Conservation (phyloP, 768 basidiomycete genomes). For the Leccinum boreale region DNA sequence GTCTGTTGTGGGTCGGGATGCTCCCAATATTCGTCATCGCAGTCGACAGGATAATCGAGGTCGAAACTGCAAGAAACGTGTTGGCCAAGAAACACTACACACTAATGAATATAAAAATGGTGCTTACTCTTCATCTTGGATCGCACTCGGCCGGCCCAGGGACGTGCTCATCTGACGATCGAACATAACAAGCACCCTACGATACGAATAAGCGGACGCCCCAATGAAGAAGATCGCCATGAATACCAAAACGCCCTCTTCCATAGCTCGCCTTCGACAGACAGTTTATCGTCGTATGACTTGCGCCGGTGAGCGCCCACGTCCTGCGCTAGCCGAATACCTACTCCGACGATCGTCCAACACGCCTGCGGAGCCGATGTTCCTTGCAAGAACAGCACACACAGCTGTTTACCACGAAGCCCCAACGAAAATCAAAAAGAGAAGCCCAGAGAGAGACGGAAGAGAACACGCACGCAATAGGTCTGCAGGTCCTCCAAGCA, state of each 20-base stretch:
- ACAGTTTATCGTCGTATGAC: conserved; percentile 27
- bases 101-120: background rate
- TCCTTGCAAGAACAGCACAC: conserved; percentile 51
- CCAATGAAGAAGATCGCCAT: background rate
- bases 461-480: conserved; percentile 45
- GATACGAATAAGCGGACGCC: background rate
- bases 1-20: conserved; percentile 42
- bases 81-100: background rate
- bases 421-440: background rate
- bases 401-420: conserved; percentile 37
- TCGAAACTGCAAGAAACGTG: conserved; percentile 45
- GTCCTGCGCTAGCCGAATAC: conserved; percentile 57
- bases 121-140: conserved; percentile 70
- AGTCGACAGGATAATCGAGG: conserved; percentile 57
- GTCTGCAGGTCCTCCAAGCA: conserved; percentile 70
- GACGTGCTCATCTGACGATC: conserved; percentile 40
- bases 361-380: conserved; percentile 59
- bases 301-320: conserved; percentile 51
- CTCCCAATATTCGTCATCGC: conserved; percentile 70
- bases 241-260: conserved; percentile 50
- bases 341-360: conserved; percentile 67
- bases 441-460: background rate
- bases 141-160: conserved; percentile 62
- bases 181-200: conserved; percentile 29
- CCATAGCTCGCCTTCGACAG: conserved; percentile 57